Conservation (phyloP, 768 basidiomycete species). For the Tulasnella sp. region DNA sequence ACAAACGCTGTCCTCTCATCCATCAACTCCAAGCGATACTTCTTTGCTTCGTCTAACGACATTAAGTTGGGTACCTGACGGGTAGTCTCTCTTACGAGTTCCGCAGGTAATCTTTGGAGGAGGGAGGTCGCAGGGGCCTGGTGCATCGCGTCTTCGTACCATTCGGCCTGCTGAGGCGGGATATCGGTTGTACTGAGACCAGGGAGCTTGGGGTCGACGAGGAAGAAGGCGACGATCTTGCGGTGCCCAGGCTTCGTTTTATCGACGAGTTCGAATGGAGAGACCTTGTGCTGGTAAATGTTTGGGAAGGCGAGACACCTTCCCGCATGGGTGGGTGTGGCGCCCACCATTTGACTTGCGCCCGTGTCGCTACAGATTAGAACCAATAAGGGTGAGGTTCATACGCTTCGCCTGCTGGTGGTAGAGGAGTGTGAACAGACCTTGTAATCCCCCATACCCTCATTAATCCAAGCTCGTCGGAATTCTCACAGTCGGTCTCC, state of each 20-base stretch:
- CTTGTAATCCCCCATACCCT: conserved; percentile 46
- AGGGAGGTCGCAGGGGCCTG: not conserved
- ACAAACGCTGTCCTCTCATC: conserved; percentile 10
- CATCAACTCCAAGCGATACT: conserved; percentile 17
- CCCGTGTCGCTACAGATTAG: not conserved
- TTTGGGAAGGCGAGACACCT: conserved; percentile 26
- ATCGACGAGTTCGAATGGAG: conserved; percentile 18
- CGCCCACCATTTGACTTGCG: not conserved
- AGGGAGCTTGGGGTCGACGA: not conserved
- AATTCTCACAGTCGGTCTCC: conserved; percentile 29
- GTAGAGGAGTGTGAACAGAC: not conserved
- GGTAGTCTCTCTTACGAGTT: not conserved
- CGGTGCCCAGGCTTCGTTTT: conserved; percentile 21
- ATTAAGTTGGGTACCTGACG: not conserved
- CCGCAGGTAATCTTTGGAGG: not conserved
- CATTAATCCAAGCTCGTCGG: conserved; percentile 34
- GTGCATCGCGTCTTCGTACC: not conserved
- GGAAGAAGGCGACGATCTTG: conserved; percentile 21
- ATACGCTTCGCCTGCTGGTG: not conserved
- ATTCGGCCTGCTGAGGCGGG: conserved; percentile 13
- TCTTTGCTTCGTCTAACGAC: conserved; percentile 18
- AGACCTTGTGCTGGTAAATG: conserved; percentile 24
- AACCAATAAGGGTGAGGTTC: not conserved
- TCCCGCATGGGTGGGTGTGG: not conserved
- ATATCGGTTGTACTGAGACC: not conserved